phyloP scores from a whole-genome alignment of 2,329 filamentous ascomycete genomes.

The Chrysoporthe austroafricana region DNA sequence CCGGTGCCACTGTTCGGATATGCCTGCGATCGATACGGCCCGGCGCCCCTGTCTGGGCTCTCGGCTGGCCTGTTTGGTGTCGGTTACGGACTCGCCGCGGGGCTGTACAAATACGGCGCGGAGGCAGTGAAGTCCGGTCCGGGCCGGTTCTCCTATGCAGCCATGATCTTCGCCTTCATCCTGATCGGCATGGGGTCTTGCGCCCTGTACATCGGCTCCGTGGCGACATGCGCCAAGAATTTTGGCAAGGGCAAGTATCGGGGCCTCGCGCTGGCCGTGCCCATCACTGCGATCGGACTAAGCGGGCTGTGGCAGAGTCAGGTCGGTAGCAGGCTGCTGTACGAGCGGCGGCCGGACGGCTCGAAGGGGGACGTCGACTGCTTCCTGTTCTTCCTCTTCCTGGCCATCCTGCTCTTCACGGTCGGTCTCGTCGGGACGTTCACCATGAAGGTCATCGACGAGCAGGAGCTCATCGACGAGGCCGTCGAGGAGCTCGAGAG shows the following conservation, averaged over 20 bases:
- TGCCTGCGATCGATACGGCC: slow-evolving; percentile 86
- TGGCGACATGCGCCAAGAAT: slow-evolving; percentile 98
- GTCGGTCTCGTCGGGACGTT: slow-evolving; percentile 77
- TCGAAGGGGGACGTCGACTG: slow-evolving; percentile 69
- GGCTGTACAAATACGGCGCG: slow-evolving; percentile 64
- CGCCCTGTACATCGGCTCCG: slow-evolving; percentile 84
- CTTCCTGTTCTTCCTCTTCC: slow-evolving; percentile 85
- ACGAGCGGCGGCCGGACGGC: slow-evolving; percentile 68
- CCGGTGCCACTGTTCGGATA: slow-evolving; percentile 91
- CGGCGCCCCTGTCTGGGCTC: slow-evolving; percentile 74
- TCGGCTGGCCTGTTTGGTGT: slow-evolving; percentile 75
- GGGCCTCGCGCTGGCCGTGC: slow-evolving; percentile 84
- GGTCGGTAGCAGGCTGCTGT: slow-evolving; percentile 77
- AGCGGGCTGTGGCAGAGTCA: slow-evolving; percentile 97
- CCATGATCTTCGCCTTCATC: slow-evolving; percentile 87
- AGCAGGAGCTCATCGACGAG: slow-evolving; percentile 85
- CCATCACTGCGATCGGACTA: slow-evolving; percentile 89
- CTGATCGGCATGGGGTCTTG: slow-evolving; percentile 82
- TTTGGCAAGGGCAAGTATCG: slow-evolving; percentile 88
- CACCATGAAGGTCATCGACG: slow-evolving; percentile 77
- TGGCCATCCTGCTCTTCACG: slow-evolving; percentile 70
- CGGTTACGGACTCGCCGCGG: slow-evolving; percentile 84
- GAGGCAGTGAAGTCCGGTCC: slow-evolving; percentile 49
- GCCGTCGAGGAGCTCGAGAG: slow-evolving; percentile 89
- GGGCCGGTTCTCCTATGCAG: slow-evolving; percentile 68